Conservation (phyloP, 2,329 filamentous ascomycete species). For the Capronia americana region DNA sequence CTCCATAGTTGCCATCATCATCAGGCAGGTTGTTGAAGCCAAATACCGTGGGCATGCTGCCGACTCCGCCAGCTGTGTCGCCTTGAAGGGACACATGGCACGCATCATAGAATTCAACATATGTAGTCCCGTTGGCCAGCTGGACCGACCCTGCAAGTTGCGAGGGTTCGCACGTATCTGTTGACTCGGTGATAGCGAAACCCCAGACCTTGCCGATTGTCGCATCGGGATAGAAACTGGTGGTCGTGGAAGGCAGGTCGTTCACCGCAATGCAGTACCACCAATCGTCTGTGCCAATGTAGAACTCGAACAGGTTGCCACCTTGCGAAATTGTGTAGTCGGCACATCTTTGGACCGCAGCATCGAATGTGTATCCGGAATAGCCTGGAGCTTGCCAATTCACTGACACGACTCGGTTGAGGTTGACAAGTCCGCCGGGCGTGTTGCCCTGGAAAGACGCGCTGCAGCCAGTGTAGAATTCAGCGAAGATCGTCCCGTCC, state of each 20-base stretch:
- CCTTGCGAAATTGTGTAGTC: slow-evolving; percentile 7
- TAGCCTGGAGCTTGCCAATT: slow-evolving; percentile 17
- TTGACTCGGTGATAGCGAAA: slow-evolving; percentile 3
- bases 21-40: slow-evolving; percentile 14
- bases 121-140: slow-evolving; percentile 14
- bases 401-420: slow-evolving; percentile 17
- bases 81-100: slow-evolving; percentile 18
- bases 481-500: slow-evolving; percentile 15
- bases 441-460: slow-evolving; percentile 19
- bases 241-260: slow-evolving; percentile 6
- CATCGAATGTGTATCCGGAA: slow-evolving; percentile 14
- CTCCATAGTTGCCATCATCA: slow-evolving; percentile 13
- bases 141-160: slow-evolving; percentile 12
- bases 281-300: slow-evolving; percentile 18
- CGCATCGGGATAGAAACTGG: slow-evolving; percentile 15
- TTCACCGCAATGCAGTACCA: slow-evolving; percentile 23
- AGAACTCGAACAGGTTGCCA: slow-evolving; percentile 19
- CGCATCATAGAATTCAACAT: slow-evolving; percentile 12
- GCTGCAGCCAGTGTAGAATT: slow-evolving; percentile 21
- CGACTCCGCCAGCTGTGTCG: slow-evolving; percentile 1
- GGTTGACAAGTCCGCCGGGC: slow-evolving; percentile 13
- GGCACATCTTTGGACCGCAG: slow-evolving; percentile 9
- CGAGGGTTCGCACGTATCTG: slow-evolving; percentile 9
- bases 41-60: slow-evolving; percentile 10
- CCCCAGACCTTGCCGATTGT: slow-evolving; percentile 22